Evolutionary conservation across 768 basidiomycete genomes (phyloP), one percentile per base, ranked within the genome.

Genomic region (Rhodotorula diobovata): DNA sequence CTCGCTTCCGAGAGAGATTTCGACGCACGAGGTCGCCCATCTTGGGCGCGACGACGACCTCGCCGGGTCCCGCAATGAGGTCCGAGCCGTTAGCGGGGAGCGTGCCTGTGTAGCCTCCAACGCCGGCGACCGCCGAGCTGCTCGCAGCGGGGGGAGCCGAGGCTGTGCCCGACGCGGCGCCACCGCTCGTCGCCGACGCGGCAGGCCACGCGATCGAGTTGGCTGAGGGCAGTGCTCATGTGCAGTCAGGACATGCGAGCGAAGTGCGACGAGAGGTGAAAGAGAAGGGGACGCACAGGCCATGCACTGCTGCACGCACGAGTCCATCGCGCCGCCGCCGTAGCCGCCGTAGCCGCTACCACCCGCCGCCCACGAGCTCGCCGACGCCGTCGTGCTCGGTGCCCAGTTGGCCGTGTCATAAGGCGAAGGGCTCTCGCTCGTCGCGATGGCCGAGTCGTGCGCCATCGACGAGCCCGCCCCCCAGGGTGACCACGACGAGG

Each of bases 31-130:
- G 46, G 18, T 73, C 72, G 5, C 72, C 72, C 65, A 61, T 59
- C 57, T 70, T 70, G 16, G 72, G 72, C 35, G 68, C 72, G 35
- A 73, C 72, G 35, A 73, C 58, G 30, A 73, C 68, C 30, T 73
- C 61, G 1, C 56, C 61, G 2, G 64, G 67, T 0, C 57, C 61
- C 2, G 66, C 57, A 28, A 67, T 53, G 51, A 67, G 57, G 4
- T 32, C 61, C 9, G 58, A 54, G 25, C 15, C 59, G 51, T 67
- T 45, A 15, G 18, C 37, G 1, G 18, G 20, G 2, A n/a, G 32
- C 0, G 56, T 12, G 2, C 14, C 14, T 14, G 41, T 12, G 18
- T 12, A 46, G 46, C 20, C 12, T 10, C 34, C n/a, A 37, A 16
- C 11, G 2, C 39, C 23, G 2, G 56, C 56, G 12, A 7, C 30